Percentiles rank a stretch among this genome's conserved stretches.
phyloP scores from a whole-genome alignment of 2,329 filamentous ascomycete species.

The Aspergillus calidoustus region DNA sequence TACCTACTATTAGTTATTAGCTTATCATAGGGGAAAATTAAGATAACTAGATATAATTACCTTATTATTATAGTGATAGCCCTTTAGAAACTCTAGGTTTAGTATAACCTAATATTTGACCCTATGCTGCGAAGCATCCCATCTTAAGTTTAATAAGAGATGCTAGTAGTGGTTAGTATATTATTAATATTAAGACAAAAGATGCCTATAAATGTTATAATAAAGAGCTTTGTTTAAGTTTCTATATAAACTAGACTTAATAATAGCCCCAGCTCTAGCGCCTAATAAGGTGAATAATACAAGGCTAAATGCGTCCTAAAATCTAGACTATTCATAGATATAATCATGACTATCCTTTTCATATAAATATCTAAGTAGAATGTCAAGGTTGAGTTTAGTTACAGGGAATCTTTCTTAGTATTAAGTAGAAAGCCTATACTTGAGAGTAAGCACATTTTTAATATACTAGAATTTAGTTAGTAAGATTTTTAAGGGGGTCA shows the following conservation, averaged over 20 bases:
- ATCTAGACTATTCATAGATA: not conserved
- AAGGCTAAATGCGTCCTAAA: not conserved
- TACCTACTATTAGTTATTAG: not conserved
- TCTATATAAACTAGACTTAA: not conserved
- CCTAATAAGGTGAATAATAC: not conserved
- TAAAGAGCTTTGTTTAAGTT: constrained; percentile 4
- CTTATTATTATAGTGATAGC: constrained; percentile 18
- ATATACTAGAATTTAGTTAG: not conserved
- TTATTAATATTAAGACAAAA: not conserved
- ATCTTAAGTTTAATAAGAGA: constrained; percentile 26
- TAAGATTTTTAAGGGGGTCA: too few species aligned
- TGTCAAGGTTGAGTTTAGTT: not conserved
- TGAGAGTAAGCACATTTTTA: not conserved
- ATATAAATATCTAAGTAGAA: not conserved
- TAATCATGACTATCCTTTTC: not conserved
- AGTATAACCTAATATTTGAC: constrained; percentile 27
- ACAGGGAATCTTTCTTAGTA: not conserved
- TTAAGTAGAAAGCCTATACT: not conserved
- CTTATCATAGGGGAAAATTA: not conserved
- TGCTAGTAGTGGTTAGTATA: not conserved
- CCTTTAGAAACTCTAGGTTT: constrained; percentile 27
- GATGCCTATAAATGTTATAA: not conserved
- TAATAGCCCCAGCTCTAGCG: constrained; percentile 1
- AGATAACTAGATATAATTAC: not conserved
- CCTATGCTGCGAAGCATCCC: not conserved